Base-by-base conservation (phyloP, 306 rosid species). In the Ormosia semicastrata region DNA sequence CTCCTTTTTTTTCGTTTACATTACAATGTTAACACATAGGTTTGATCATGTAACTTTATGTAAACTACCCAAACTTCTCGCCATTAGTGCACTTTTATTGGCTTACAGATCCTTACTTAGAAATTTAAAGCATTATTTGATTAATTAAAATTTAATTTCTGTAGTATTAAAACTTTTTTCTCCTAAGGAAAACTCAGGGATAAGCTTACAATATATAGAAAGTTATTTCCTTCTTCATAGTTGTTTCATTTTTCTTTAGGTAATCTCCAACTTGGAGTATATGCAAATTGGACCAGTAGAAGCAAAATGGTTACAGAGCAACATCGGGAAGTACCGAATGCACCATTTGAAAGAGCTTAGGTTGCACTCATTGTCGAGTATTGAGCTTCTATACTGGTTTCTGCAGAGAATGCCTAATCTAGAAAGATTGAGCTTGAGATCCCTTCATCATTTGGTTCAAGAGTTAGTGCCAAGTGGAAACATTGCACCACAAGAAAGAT, bases 371-470 rank as follows among this genome's bases (percentile, higher is more conserved):
- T 10, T 41, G 3, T 0, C 0, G 1, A 39, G 9, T 0, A 1
- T 0, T 3, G 30, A 47, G 2, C 11, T 39, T 29, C 53, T 37
- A 56, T 39, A 12, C 2, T 36, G 18, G 46, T 30, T 81, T 33
- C 75, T 81, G 5, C 40, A 66, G 32, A 65, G 62, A 41, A 79
- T 84, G 53, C 83, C 85, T 52, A 73, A 73, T 73, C 77, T 73
- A 36, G 52, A 73, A 37, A 37, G 13, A 15, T 54, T 73, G 14
- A 1, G 3, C 6, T 69, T 69, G 29, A 0, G 1, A 12, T 0
- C 24, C 7, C 10, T 2, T 71, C 6, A 2, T 1, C 1, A 24
- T 24, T 24, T 24, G 0, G 24, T 44, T 18, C 33, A 13, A 17
- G 32, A 13, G 46, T 49, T 7, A 13, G 43, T 47, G 43, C 75